Conservation (phyloP, 176 grass and related monocot species). For the bread wheat (Triticum aestivum) region DNA sequence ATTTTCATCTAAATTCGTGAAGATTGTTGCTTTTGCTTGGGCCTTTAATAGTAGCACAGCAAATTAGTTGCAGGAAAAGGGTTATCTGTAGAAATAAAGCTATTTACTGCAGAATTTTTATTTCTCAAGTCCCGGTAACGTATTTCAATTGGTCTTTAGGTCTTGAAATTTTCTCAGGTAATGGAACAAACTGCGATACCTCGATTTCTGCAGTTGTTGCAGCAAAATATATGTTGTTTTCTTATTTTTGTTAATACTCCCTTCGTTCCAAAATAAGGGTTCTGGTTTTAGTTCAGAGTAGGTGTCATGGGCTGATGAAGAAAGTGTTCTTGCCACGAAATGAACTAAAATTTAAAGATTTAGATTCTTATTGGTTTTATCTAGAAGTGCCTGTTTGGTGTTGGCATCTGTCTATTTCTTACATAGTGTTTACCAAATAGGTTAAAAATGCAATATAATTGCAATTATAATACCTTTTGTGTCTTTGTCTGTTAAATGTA, state of each 20-base stretch:
- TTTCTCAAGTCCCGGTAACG: not conserved
- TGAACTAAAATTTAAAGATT: not conserved
- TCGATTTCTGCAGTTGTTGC: not conserved
- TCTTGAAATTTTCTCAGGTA: conserved; percentile 16
- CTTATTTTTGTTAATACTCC: not conserved
- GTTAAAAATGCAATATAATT: conserved; percentile 5
- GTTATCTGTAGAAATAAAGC: not conserved
- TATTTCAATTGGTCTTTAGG: conserved; percentile 6
- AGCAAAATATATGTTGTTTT: not conserved
- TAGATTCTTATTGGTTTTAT: conserved; percentile 10
- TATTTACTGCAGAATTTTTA: not conserved
- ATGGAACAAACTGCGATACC: not conserved
- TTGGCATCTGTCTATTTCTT: conserved; percentile 16
- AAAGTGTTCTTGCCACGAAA: not conserved
- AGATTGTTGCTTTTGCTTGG: conserved; percentile 4
- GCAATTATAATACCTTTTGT: not conserved
- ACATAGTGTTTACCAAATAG: not conserved
- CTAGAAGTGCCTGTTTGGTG: not conserved
- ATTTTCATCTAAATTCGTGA: conserved; percentile 18
- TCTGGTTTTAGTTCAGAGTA: not conserved
- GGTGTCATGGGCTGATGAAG: not conserved
- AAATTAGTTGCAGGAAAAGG: not conserved
- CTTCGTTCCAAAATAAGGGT: too few species aligned
- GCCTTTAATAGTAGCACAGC: not conserved
- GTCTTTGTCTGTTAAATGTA: not conserved